Base-by-base conservation (phyloP, 1,284 basidiomycete genomes). In the Ustilago nuda region DNA sequence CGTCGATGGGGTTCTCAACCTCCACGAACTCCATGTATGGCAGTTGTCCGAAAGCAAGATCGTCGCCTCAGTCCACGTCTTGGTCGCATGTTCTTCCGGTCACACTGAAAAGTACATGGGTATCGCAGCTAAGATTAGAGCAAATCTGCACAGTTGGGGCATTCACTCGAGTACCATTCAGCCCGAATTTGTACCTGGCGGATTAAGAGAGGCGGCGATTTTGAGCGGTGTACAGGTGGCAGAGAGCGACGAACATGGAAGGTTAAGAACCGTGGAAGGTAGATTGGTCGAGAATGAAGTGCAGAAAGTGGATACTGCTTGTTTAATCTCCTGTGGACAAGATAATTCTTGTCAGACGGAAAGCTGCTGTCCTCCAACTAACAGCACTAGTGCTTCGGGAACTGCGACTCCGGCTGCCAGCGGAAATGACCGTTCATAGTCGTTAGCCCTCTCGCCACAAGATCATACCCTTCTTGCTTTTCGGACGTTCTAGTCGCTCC, bases 11-110 rank as follows among this genome's bases (percentile, higher is more conserved):
- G 96, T 99, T 27, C 88, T 94, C 66, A 94, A 94, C 32, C 89
- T 99, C 36, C 97, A 99, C 85, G 84, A 85, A 59, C 89, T 99
- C 36, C 97, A 99, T 87, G 91, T 99, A 61, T 99, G 97, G 97
- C 95, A 97, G 84, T 88, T 95, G 37, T 92, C 91, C 17, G 93
- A 94, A 86, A 89, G 89, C 73, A 98, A 97, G 84, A 91, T 95
- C 59, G 93, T 99, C 41, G 96, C 96, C 5, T 95, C 93, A 0
- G 95, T 99, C 19, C 97, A 99, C 87, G 93, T 99, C 54, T 90
- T 94, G 72, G 92, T 95, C 30, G 91, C 91, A 36, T 89, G 86
- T 51, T 78, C 76, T 8, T 64, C 63, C 3, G 74, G 71, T 4
- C 93, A 97, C 82, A 83, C 86, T 15, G 78, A 84, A 39, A 79